Base-by-base conservation (phyloP, 257 asterid species). In the Fraxinus quadrangulata region DNA sequence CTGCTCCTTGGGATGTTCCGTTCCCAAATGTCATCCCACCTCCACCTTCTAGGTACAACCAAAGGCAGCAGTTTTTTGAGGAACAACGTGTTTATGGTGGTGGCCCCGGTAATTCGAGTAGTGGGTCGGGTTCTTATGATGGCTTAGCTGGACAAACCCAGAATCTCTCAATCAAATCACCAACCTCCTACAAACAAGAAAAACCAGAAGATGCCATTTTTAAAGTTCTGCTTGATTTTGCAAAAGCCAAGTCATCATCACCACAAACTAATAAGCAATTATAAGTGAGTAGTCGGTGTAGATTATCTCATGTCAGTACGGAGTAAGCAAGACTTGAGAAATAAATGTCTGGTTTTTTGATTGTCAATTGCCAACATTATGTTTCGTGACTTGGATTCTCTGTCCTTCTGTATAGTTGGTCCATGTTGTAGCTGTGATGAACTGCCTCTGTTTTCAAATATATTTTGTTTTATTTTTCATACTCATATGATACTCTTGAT, bases 201-300 rank as follows among this genome's bases (percentile, higher is more conserved):
- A 89, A 89, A 79, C 83, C 90, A 0, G 96, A 92, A 56, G 99
- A 93, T 10, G 96, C 92, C 3, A 96, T 95, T 33, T 95, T 95
- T 72, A 90, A 89, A 71, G 98, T 93, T 83, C 87, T 95, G 85
- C 89, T 93, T 3, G 98, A 95, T 86, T 95, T 93, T 74, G 98
- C 98, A 6, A 95, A 88, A 84, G 83, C 97, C 84, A 95, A 95
- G 91, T 87, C 97, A n/a, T 90, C 97, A 6, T 87, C 99, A 2
- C 89, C 98, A 21, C 92, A 90, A 83, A 79, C 94, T 11, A 88
- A 90, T 49, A 86, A 96, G 79, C 86, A 94, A 6, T 84, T 80
- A 78, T 88, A 72, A 86, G 85, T 39, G 68, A 47, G 23, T 19
- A 68, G 76, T 49, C 77, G 73, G 79, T 70, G 73, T 63, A 77